phyloP scores from a whole-genome alignment of 345 rosid species.

The Odontarrhena argentea region DNA sequence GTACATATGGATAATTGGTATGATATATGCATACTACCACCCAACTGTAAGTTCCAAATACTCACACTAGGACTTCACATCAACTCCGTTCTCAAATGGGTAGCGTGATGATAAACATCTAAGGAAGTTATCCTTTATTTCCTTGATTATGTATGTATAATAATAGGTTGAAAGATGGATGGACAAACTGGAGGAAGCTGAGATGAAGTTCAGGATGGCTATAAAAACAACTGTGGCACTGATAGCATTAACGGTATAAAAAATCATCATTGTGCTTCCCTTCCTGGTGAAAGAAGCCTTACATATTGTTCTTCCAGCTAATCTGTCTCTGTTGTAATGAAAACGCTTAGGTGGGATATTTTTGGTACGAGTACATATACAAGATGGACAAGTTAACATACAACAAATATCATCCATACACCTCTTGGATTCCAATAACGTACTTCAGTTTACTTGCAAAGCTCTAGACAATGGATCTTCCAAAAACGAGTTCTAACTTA shows the following conservation, averaged over 20 bases:
- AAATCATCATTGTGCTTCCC: conserved; percentile 19
- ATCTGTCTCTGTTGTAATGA: conserved; percentile 28
- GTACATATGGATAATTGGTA: conserved; percentile 97
- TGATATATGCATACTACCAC: conserved; percentile 97
- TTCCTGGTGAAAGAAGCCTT: conserved; percentile 20
- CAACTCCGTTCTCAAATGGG: conserved; percentile 28
- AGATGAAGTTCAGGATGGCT: conserved; percentile 60
- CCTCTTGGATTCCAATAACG: conserved; percentile 99
- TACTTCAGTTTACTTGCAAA: conserved; percentile 44
- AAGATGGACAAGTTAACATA: conserved; percentile 89
- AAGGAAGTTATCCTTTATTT: background rate
- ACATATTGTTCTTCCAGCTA: conserved; percentile 19
- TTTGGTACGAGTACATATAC: conserved; percentile 89
- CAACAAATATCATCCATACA: conserved; percentile 97
- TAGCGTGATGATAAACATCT: conserved; percentile 12
- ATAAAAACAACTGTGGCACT: conserved; percentile 67
- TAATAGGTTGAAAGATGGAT: conserved; percentile 92
- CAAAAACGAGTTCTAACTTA: conserved; percentile 15
- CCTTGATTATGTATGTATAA: conserved; percentile 17
- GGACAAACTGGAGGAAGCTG: conserved; percentile 96
- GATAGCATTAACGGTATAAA: conserved; percentile 59
- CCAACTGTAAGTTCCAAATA: conserved; percentile 74
- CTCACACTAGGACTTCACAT: conserved; percentile 15
- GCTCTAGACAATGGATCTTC: conserved; percentile 9
- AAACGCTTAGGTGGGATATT: conserved; percentile 65